Conservation (phyloP, 2,329 filamentous ascomycete genomes). For the Aspergillus intermedius region DNA sequence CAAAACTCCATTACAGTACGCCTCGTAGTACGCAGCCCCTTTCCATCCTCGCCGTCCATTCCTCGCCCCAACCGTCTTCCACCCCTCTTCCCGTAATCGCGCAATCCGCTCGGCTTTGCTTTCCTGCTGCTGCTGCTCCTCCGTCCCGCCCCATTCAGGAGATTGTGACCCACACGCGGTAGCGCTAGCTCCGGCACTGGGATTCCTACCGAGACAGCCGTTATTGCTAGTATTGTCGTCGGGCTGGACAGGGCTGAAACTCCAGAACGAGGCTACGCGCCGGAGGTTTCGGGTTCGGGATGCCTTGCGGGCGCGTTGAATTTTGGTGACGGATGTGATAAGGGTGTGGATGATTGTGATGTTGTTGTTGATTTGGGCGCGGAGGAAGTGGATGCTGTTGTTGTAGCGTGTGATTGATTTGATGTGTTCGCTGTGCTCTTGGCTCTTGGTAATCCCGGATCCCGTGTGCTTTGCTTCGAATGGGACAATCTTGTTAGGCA, state of each 20-base stretch:
- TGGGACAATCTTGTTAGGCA: slow-evolving; percentile 17
- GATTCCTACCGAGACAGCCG: neutral
- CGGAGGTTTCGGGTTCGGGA: slow-evolving; percentile 17
- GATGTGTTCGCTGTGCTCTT: slow-evolving; percentile 1
- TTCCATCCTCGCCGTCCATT: slow-evolving; percentile 30
- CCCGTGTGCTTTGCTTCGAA: neutral
- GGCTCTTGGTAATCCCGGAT: neutral
- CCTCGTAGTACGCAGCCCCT: slow-evolving; percentile 31
- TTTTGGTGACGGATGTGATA: slow-evolving; percentile 16
- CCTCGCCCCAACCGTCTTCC: slow-evolving; percentile 33
- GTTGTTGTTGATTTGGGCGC: slow-evolving; percentile 19
- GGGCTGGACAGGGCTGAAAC: slow-evolving; percentile 24
- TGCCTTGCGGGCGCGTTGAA: slow-evolving; percentile 19
- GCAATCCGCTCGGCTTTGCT: slow-evolving; percentile 28
- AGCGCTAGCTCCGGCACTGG: too few species aligned
- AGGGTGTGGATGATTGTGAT: slow-evolving; percentile 21
- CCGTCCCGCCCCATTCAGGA: neutral
- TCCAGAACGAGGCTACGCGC: slow-evolving; percentile 36
- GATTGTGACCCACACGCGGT: too few species aligned
- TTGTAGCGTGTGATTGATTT: slow-evolving; percentile 18
- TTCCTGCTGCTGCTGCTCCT: slow-evolving; percentile 15
- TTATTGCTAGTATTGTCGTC: slow-evolving; percentile 1
- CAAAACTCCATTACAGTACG: slow-evolving; percentile 30
- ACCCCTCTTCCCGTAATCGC: slow-evolving; percentile 29
- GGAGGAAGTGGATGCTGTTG: slow-evolving; percentile 17